Evolutionary conservation across 2,329 filamentous ascomycete genomes (phyloP), one percentile per base, ranked within the genome.

Genomic region (Aureobasidium sp.): DNA sequence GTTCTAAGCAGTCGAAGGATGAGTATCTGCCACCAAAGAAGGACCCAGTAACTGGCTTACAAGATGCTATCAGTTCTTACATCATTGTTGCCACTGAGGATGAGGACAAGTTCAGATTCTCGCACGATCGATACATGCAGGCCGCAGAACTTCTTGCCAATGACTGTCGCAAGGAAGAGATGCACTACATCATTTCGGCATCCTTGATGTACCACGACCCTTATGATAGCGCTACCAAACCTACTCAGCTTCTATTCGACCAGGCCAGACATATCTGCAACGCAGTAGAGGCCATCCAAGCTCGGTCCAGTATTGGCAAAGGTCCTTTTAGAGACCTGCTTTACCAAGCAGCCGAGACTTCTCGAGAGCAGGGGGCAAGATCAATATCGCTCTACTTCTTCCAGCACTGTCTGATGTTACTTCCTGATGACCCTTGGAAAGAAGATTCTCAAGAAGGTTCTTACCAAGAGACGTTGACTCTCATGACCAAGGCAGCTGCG

Each of bases 111-210:
- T 97, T 96, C 73, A 81, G 81, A 68, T 97, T 97, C 72, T 86
- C 87, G 37, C 92, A 97, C 72, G 92, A 97, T 73, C 85, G 92
- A 58, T 95, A 95, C 69, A 82, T 91, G 59, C 86, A 89, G 70
- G 90, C 90, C n/a, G 86, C 90, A 5, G 80, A 85, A 9, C 82
- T 84, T 5, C 77, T 96, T 57, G 84, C 83, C 65, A 86, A 92
- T 70, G 86, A 84, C 69, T 78, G 76, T 55, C 85, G 88, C 61
- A 77, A 83, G 25, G 79, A 83, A 22, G 88, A 89, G 68, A 97
- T 97, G 92, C 91, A 97, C 74, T 97, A 92, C 68, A 85, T 91
- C 49, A 90, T 97, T 68, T 88, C 90, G 0, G 87, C 90, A 70
- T 88, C 87, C 0, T 84, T 97, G 66, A 84, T 92, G 72, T 88